Percentiles rank a stretch among this genome's conserved stretches.
Conservation (phyloP, 257 asterid species). For the Asclepias syriaca region DNA sequence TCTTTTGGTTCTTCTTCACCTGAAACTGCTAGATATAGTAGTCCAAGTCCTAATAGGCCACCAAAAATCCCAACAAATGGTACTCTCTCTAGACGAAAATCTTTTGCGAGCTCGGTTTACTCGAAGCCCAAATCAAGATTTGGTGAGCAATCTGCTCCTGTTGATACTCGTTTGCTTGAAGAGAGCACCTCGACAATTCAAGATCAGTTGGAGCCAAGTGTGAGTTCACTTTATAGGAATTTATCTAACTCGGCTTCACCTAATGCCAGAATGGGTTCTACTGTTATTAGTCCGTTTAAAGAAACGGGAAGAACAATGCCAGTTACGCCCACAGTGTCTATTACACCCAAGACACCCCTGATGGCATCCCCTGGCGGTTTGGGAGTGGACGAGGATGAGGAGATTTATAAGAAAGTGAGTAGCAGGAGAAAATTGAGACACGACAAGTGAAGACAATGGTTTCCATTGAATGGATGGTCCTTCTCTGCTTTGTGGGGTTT, state of each 20-base stretch:
- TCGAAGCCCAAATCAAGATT: slow-evolving; percentile 84
- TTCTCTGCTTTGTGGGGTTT: slow-evolving; percentile 48
- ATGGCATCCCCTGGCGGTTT: slow-evolving; percentile 51
- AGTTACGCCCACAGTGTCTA: slow-evolving; percentile 35
- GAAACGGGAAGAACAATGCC: slow-evolving; percentile 35
- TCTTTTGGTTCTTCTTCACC: slow-evolving; percentile 49
- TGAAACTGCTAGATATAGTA: slow-evolving; percentile 34
- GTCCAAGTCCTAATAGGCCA: slow-evolving; percentile 59
- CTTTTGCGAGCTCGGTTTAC: slow-evolving; percentile 58
- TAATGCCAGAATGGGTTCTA: slow-evolving; percentile 21
- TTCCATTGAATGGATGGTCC: slow-evolving; percentile 60
- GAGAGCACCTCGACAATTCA: slow-evolving; percentile 25
- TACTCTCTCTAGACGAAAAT: slow-evolving; percentile 46
- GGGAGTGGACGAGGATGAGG: slow-evolving; percentile 64
- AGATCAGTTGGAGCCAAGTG: slow-evolving; percentile 24
- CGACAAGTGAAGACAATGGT: slow-evolving; percentile 55
- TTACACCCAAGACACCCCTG: slow-evolving; percentile 59
- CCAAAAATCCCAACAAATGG: slow-evolving; percentile 55
- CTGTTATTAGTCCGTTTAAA: slow-evolving; percentile 21
- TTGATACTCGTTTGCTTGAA: slow-evolving; percentile 34
- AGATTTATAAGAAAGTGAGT: slow-evolving; percentile 73
- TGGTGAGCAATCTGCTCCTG: slow-evolving; percentile 57
- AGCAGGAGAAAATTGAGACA: slow-evolving; percentile 53
- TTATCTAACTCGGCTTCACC: slow-evolving; percentile 50
- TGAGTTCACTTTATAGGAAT: slow-evolving; percentile 17